A percentile compares a stretch with the other conserved stretches of the same genome.
phyloP scores from a whole-genome alignment of 75 land plant species.

The Picea sitchensis region DNA sequence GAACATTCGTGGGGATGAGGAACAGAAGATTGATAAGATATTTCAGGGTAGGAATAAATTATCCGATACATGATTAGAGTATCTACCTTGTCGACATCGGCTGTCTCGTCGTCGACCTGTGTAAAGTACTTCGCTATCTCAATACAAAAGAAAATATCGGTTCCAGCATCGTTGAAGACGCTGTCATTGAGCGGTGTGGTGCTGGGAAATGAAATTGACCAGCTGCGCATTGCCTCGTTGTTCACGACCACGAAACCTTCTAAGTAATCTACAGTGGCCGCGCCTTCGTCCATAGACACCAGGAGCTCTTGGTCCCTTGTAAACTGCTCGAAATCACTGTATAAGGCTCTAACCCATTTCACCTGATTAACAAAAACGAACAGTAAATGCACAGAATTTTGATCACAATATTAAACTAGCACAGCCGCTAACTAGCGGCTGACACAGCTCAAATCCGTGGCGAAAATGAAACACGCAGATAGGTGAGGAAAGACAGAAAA shows the following conservation, averaged over 20 bases:
- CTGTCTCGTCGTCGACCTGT: neutral
- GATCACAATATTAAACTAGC: too few species aligned
- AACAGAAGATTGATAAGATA: conserved; percentile 9
- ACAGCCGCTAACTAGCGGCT: too few species aligned
- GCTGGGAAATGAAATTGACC: conserved; percentile 30
- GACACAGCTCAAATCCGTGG: too few species aligned
- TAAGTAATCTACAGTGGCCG: conserved; percentile 40
- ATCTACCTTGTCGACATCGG: conserved; percentile 14
- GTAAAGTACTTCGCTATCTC: conserved; percentile 23
- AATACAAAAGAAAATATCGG: conserved; percentile 19
- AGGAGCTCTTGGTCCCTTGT: conserved; percentile 43
- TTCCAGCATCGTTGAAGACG: neutral
- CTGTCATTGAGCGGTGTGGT: neutral
- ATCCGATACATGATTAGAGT: neutral
- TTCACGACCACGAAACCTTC: conserved; percentile 56
- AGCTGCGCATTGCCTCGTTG: conserved; percentile 23
- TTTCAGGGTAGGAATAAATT: conserved; percentile 6
- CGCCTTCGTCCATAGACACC: conserved; percentile 19
- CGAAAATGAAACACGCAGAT: too few species aligned
- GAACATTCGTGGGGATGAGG: neutral
- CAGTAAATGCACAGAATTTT: neutral
- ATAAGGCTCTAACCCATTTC: conserved; percentile 44
- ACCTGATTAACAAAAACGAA: conserved; percentile 22
- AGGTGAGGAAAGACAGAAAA: too few species aligned
- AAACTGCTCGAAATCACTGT: conserved; percentile 41